phyloP scores from a whole-genome alignment of 2,329 filamentous ascomycete genomes.

The Aureobasidium uvarum region DNA sequence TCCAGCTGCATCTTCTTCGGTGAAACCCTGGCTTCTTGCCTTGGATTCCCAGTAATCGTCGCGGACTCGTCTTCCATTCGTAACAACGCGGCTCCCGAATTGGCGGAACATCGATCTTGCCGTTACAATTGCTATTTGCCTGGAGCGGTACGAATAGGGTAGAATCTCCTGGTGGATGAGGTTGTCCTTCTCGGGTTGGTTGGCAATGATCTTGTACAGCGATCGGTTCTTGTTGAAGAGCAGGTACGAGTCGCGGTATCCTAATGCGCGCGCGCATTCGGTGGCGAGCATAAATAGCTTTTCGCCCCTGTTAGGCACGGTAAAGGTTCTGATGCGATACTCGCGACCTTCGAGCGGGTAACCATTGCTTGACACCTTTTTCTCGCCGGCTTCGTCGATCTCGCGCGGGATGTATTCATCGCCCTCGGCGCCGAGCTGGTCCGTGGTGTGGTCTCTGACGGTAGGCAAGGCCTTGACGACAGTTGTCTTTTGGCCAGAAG shows the following conservation, averaged over 20 bases:
- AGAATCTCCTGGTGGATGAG: slow-evolving; percentile 92
- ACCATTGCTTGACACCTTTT: slow-evolving; percentile 83
- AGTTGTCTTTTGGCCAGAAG: slow-evolving; percentile 59
- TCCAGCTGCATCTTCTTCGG: slow-evolving; percentile 90
- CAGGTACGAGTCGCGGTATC: slow-evolving; percentile 96
- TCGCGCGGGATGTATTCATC: slow-evolving; percentile 96
- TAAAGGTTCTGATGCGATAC: slow-evolving; percentile 91
- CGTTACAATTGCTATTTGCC: slow-evolving; percentile 97
- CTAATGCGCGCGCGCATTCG: slow-evolving; percentile 89
- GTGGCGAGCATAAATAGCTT: slow-evolving; percentile 99
- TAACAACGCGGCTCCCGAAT: slow-evolving; percentile 91
- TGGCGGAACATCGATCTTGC: slow-evolving; percentile 98
- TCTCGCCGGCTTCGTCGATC: slow-evolving; percentile 88
- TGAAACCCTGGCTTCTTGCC: slow-evolving; percentile 95
- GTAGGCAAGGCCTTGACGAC: slow-evolving; percentile 93
- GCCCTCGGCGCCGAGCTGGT: slow-evolving; percentile 82
- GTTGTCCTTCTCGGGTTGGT: slow-evolving; percentile 93
- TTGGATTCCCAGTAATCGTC: slow-evolving; percentile 99
- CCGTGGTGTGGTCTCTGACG: slow-evolving; percentile 94
- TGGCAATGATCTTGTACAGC: slow-evolving; percentile 95
- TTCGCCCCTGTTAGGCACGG: slow-evolving; percentile 83
- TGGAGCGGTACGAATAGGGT: slow-evolving; percentile 95
- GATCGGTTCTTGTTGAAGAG: slow-evolving; percentile 99
- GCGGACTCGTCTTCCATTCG: slow-evolving; percentile 82
- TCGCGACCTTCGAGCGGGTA: slow-evolving; percentile 78